A percentile compares a stretch with the other conserved stretches of the same genome.
Conservation (phyloP, 176 grass and related monocot genomes). For the Chloris gayana region DNA sequence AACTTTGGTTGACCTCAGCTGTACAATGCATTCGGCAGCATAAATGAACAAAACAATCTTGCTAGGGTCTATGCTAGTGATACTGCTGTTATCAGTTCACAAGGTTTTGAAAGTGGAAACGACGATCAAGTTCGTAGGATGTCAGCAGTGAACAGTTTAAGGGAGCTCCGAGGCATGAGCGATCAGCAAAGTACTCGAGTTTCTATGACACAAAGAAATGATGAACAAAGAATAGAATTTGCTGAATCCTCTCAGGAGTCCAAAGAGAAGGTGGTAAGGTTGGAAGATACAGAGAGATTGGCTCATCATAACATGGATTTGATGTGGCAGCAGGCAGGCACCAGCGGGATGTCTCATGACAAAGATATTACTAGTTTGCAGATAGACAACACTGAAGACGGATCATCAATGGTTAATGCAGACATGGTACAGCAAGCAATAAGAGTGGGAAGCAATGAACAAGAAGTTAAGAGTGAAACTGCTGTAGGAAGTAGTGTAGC, state of each 20-base stretch:
- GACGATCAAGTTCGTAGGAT: conserved; percentile 16
- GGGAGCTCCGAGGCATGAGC: conserved; percentile 25
- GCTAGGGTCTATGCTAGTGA: conserved; percentile 27
- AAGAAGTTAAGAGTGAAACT: conserved; percentile 33
- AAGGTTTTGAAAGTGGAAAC: conserved; percentile 37
- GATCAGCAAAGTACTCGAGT: conserved; percentile 32
- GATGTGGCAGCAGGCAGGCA: conserved; percentile 42
- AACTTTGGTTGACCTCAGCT: conserved; percentile 5
- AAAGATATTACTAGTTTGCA: conserved; percentile 38
- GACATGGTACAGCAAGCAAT: conserved; percentile 26
- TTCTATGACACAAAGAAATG: conserved; percentile 32
- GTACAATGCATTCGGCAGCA: conserved; percentile 7
- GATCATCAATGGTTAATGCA: conserved; percentile 25
- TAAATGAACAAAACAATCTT: conserved; percentile 40
- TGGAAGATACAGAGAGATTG: conserved; percentile 32
- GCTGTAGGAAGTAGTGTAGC: conserved; percentile 34
- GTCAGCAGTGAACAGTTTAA: conserved; percentile 31
- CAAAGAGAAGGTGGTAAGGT: conserved; percentile 32
- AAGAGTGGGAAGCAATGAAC: conserved; percentile 32
- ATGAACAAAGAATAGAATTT: conserved; percentile 18
- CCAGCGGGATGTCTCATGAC: conserved; percentile 27
- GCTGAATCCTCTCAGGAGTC: conserved; percentile 40
- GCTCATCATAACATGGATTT: conserved; percentile 34
- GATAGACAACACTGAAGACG: conserved; percentile 17
- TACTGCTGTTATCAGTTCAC: conserved; percentile 31